Evolutionary conservation across 305 asterid genomes (phyloP).

Genomic region (Fraxinus xanthoxyloides): DNA sequence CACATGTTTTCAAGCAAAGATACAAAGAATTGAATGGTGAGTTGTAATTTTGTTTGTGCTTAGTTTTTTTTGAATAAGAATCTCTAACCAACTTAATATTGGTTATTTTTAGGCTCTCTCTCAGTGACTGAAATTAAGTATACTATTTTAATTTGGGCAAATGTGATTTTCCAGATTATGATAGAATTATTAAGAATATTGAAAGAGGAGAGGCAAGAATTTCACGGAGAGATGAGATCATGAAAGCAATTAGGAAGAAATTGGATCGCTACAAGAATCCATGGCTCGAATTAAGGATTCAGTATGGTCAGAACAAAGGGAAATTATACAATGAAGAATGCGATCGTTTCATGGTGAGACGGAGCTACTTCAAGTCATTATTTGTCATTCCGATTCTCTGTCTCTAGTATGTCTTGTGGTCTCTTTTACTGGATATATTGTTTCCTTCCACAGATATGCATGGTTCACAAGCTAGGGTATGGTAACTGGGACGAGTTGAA

Average conservation of each 20-base stretch:
- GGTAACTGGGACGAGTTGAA: constrained; percentile 99
- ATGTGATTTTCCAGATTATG: constrained; percentile 63
- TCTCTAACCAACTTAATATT: background rate
- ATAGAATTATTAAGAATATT: constrained; percentile 85
- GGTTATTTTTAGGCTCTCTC: background rate
- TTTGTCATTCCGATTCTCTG: background rate
- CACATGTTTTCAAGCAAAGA: constrained; percentile 87
- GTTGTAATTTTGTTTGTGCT: constrained; percentile 2
- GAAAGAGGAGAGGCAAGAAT: constrained; percentile 99
- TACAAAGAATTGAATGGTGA: constrained; percentile 90
- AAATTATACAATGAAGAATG: constrained; percentile 98
- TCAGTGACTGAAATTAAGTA: background rate
- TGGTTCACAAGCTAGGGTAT: constrained; percentile 97
- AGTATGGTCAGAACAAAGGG: constrained; percentile 99
- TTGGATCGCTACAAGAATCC: constrained; percentile 98
- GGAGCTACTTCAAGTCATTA: background rate
- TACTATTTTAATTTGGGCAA: constrained; percentile 8
- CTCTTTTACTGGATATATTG: background rate
- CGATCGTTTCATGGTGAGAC: constrained; percentile 91
- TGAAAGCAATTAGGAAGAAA: constrained; percentile 96
- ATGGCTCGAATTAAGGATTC: constrained; percentile 94
- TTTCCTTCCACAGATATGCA: constrained; percentile 61
- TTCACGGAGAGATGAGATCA: constrained; percentile 93
- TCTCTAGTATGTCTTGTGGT: background rate
- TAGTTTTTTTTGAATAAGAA: background rate